Evolutionary conservation across 805 yeast species (phyloP).

Genomic region (Cyberlindnera xylosilytica): DNA sequence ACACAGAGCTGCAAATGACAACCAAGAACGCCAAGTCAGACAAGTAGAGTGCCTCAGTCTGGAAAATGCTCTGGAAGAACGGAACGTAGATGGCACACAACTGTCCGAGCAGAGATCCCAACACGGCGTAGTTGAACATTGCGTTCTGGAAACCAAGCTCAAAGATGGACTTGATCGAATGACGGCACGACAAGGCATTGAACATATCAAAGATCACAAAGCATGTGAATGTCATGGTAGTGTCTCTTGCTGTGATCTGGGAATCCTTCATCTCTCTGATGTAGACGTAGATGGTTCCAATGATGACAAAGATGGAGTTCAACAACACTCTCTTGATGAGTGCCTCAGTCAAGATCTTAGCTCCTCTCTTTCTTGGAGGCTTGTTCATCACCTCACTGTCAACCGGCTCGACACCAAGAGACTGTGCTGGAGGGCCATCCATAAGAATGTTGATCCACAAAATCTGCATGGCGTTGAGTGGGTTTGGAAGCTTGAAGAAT

Average conservation of each 20-base stretch:
- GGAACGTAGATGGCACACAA: slow-evolving; percentile 91
- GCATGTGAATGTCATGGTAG: slow-evolving; percentile 98
- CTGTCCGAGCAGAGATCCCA: slow-evolving; percentile 86
- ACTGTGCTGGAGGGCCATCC: slow-evolving; percentile 99
- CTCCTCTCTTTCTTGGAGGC: slow-evolving; percentile 92
- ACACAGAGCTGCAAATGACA: slow-evolving; percentile 70
- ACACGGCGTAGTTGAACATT: slow-evolving; percentile 93
- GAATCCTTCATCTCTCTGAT: slow-evolving; percentile 82
- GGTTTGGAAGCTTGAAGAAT: slow-evolving; percentile 83
- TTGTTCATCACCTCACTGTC: slow-evolving; percentile 93
- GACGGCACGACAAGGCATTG: slow-evolving; percentile 92
- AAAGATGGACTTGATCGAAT: slow-evolving; percentile 77
- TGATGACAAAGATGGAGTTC: slow-evolving; percentile 69
- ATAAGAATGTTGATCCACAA: slow-evolving; percentile 94
- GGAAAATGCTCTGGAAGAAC: slow-evolving; percentile 88
- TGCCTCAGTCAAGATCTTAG: slow-evolving; percentile 70
- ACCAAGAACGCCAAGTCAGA: slow-evolving; percentile 66
- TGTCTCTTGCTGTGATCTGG: slow-evolving; percentile 86
- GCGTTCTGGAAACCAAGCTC: slow-evolving; percentile 76
- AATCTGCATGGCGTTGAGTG: slow-evolving; percentile 97
- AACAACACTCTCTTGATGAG: slow-evolving; percentile 72
- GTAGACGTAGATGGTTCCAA: slow-evolving; percentile 89
- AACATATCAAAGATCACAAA: slow-evolving; percentile 96
- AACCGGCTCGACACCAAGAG: slow-evolving; percentile 95
- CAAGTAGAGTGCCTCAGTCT: slow-evolving; percentile 83